Percentiles rank a stretch among this genome's conserved stretches.
Evolutionary conservation across 2,329 filamentous ascomycete species (phyloP).

Genomic region (Colletotrichum endophyticum): DNA sequence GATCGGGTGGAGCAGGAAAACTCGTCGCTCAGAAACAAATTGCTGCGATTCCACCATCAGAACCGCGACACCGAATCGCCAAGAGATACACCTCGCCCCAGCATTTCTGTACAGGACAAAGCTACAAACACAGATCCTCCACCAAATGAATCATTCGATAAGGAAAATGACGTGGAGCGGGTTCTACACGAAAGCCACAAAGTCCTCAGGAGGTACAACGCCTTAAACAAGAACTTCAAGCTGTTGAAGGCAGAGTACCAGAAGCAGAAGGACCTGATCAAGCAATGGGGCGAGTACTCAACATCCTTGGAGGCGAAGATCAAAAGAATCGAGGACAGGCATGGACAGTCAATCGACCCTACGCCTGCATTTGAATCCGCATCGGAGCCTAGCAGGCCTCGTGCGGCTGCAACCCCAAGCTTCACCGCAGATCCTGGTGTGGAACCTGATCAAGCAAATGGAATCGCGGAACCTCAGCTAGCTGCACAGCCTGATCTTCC

Average conservation of each 20-base stretch:
- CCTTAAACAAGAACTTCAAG: slow-evolving; percentile 46
- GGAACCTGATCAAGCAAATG: not conserved
- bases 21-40: slow-evolving; percentile 39
- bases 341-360: slow-evolving; percentile 22
- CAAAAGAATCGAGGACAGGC: slow-evolving; percentile 44
- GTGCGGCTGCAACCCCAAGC: not conserved
- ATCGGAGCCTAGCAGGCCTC: slow-evolving; percentile 1
- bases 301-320: slow-evolving; percentile 48
- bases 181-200: slow-evolving; percentile 25
- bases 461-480: not conserved
- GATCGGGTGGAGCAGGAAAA: slow-evolving; percentile 48
- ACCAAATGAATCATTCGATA: not conserved
- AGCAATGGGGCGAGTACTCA: slow-evolving; percentile 51
- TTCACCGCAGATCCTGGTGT: slow-evolving; percentile 12
- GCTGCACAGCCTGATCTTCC: not conserved
- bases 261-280: slow-evolving; percentile 45
- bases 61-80: not conserved
- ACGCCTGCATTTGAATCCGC: not conserved
- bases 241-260: slow-evolving; percentile 41
- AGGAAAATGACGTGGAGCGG: not conserved
- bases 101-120: not conserved
- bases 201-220: slow-evolving; percentile 44
- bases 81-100: not conserved
- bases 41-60: slow-evolving; percentile 32
- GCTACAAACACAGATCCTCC: slow-evolving; percentile 4